Base-by-base conservation (phyloP, 805 yeast species). In the Candida ascalaphidarum region DNA sequence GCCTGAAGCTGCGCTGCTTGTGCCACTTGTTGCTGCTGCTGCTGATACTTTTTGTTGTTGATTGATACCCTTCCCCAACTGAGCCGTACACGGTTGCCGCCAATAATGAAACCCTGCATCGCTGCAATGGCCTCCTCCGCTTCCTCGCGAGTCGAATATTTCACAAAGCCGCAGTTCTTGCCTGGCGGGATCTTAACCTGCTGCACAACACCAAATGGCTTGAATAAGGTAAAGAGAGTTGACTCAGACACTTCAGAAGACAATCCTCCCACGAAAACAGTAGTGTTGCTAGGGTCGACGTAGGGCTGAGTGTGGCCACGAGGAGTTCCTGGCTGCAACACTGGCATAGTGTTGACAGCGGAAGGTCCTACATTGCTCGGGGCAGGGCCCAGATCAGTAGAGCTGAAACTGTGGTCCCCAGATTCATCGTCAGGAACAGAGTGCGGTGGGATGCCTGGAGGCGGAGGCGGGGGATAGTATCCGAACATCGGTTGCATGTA, bases 81-180 rank as follows among this genome's bases (percentile, higher is more conserved):
- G 33, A 86, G 67, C 42, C 95, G 66, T 27, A 86, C 77, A 36
- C 89, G 68, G 32, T 83, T 78, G 33, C 83, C 86, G 28, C 88
- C 89, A 41, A 86, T 78, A 21, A 85, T 84, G 48, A 76, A 83
- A 7, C 95, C 95, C 55, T 86, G 95, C 94, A 86, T 81, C 37
- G 78, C 81, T 20, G 73, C 65, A 36, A 86, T 81, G 8, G 96
- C 94, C 30, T 68, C 68, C 54, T 88, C 96, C 2, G 96, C 96
- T 40, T 83, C 76, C 24, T 75, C 74, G 32, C 95, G 65, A 29
- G 78, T 73, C 22, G 75, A 71, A 50, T 71, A 86, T 52, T 83
- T 94, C 30, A 86, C 85, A 57, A 88, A 85, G 1, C 95, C 95
- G 56, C 95, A 84, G 36, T 81, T 81, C 46, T 81, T 81, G 10